Percentiles rank a stretch among this genome's conserved stretches.
Evolutionary conservation across 1,284 basidiomycete species (phyloP).

Genomic region (Apiotrichum akiyoshidainum): DNA sequence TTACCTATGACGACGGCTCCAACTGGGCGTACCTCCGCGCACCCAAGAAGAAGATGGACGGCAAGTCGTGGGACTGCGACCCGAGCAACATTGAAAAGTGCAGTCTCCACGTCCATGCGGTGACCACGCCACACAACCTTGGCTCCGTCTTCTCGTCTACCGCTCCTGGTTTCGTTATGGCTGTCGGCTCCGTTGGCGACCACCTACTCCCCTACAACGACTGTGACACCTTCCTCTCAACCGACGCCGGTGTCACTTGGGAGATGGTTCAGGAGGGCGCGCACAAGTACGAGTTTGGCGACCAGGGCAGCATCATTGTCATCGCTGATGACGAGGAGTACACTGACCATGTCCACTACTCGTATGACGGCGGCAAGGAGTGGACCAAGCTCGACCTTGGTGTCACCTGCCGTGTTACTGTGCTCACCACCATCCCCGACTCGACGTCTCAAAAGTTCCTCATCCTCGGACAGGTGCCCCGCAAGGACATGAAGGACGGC

Average conservation of each 20-base stretch:
- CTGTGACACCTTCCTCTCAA: conserved; percentile 89
- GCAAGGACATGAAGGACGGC: conserved; percentile 60
- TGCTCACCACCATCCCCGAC: conserved; percentile 80
- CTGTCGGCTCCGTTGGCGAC: conserved; percentile 80
- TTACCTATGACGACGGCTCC: conserved; percentile 91
- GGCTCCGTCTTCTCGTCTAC: conserved; percentile 90
- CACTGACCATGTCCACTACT: conserved; percentile 73
- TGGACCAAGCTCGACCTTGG: conserved; percentile 76
- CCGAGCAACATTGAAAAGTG: conserved; percentile 61
- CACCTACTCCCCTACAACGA: conserved; percentile 72
- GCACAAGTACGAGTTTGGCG: conserved; percentile 94
- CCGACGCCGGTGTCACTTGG: conserved; percentile 86
- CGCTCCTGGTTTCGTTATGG: conserved; percentile 92
- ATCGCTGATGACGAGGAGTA: conserved; percentile 80
- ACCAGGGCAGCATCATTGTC: conserved; percentile 77
- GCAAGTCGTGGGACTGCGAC: conserved; percentile 64
- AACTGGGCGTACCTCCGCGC: conserved; percentile 70
- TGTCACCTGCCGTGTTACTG: conserved; percentile 67
- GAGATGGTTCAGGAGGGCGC: conserved; percentile 70
- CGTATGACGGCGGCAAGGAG: conserved; percentile 74
- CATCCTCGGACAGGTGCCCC: conserved; percentile 70
- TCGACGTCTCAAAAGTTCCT: conserved; percentile 89
- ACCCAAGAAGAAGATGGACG: conserved; percentile 62
- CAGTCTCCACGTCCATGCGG: conserved; percentile 85
- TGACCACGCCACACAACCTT: conserved; percentile 85